Base-by-base conservation (phyloP, 1,284 basidiomycete genomes). In the Fomitiporia mediterranea region DNA sequence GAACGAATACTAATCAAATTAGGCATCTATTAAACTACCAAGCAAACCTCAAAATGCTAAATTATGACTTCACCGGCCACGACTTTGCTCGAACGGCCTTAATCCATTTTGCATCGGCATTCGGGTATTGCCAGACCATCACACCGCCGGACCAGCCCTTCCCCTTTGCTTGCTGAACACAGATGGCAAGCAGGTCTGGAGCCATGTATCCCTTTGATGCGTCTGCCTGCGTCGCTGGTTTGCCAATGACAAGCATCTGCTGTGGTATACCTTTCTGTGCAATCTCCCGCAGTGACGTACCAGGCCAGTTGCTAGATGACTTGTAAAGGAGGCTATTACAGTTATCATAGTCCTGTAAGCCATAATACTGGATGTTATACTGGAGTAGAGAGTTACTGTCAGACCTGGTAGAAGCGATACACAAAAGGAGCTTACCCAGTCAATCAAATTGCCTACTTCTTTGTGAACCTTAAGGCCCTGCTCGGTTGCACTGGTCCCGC, bases 161-260 rank as follows among this genome's bases (percentile, higher is more conserved):
- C 3, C 9, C 51, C 23, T 59, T 58, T 0, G 60, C 64, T 52
- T 62, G 51, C 38, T 34, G 5, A 2, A 67, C 27, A 46, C 66
- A 67, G 11, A 42, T 34, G 3, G 62, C 64, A 25, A 67, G 60
- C 11, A 52, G 60, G 2, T 17, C 15, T 1, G 65, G 55, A 8
- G 56, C 60, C 7, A 67, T 61, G 48, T 42, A 63, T 3, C 66
- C 66, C 35, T 59, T 61, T 8, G 15, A 55, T 1, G 63, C 65
- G 43, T 67, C 65, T 3, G 28, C 51, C 1, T 32, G 7, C 9
- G 32, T 53, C 13, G 52, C 64, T 27, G 63, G 63, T 54, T 67
- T 67, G 25, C 66, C 66, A 32, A 66, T 59, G 11, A 66, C 55
- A 7, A 66, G 40, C 57, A 66, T 67, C 39, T 62, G 57, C 23